Base-by-base conservation (phyloP, 495 filamentous ascomycete genomes). In the Daldinia bambusicola region DNA sequence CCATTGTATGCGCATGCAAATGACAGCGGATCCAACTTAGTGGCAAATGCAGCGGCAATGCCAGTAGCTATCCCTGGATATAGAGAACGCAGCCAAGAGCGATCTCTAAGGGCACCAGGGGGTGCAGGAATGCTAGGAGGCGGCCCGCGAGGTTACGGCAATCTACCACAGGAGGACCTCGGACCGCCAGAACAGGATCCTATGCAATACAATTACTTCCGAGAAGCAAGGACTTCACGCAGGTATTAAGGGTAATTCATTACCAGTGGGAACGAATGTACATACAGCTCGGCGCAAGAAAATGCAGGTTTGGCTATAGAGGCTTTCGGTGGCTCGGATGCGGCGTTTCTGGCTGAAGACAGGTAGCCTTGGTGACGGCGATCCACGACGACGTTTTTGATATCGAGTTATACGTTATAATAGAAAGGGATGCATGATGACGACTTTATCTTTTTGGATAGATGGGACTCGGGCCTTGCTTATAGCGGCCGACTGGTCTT, bases 91-190 rank as follows among this genome's bases (percentile, higher is more conserved):
- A 79, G 77, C 41, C 48, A 70, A 62, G 82, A 77, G 48, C 73
- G 72, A 16, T 55, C 59, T 4, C 26, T 65, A 4, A 64, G 77
- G 53, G 58, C 74, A 57, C 75, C 79, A 13, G 77, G 76, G 14
- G 76, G 77, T 32, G 77, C 75, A 16, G 80, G 79, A 26, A 83
- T 83, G 74, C 72, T 86, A 12, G 85, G 85, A 36, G 84, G 84
- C 32, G 85, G 85, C 8, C 84, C 85, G 13, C 74, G 80, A 41
- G 85, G 86, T 7, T 88, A 88, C 67, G 84, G 84, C 10, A 79
- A 79, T 16, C 62, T 88, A 37, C 84, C 86, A 6, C 86, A 74
- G 14, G 78, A 79, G 37, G 75, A 79, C 36, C 38, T 62, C 12
- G 53, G 59, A 18, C 69, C 71, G 12, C 18, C 56, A 0, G 81